Percentiles rank a stretch among this genome's conserved stretches.
phyloP scores from a whole-genome alignment of 176 grass and related monocot genomes.

The Secale cereale region DNA sequence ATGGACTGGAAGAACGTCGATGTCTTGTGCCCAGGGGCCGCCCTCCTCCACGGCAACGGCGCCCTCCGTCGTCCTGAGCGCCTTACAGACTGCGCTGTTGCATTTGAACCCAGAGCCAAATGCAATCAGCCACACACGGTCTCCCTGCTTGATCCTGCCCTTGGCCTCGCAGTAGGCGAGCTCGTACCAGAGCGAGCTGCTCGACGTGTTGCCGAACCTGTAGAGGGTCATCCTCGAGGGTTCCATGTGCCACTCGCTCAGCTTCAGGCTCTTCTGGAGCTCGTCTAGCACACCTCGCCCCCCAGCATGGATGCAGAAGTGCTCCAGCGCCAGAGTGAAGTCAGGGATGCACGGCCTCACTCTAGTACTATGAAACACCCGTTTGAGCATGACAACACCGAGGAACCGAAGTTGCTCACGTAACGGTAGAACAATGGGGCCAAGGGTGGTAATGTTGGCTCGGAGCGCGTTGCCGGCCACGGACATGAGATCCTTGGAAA shows the following conservation, averaged over 20 bases:
- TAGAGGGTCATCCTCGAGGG: slow-evolving; percentile 69
- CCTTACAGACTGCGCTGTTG: slow-evolving; percentile 45
- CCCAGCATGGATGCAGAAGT: slow-evolving; percentile 76
- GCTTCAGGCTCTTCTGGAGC: slow-evolving; percentile 39
- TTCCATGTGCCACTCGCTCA: slow-evolving; percentile 60
- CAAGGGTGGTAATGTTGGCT: background rate
- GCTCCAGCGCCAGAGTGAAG: background rate
- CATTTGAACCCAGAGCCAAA: slow-evolving; percentile 50
- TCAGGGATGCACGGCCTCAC: too few relatives aligned
- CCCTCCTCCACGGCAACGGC: background rate
- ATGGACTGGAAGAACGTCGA: background rate
- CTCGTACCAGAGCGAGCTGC: slow-evolving; percentile 97
- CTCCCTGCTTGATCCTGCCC: slow-evolving; percentile 40
- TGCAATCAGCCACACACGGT: slow-evolving; percentile 45
- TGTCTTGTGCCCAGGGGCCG: background rate
- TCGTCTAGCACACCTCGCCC: slow-evolving; percentile 59
- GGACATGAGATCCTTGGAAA: too few relatives aligned
- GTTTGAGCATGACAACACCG: background rate
- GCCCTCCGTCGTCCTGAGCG: slow-evolving; percentile 23
- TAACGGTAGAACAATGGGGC: background rate
- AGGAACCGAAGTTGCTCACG: slow-evolving; percentile 5
- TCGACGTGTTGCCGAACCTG: slow-evolving; percentile 81
- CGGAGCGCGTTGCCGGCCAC: background rate
- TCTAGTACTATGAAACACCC: background rate
- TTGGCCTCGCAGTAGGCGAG: slow-evolving; percentile 92